Conservation (phyloP, 2,329 filamentous ascomycete species). For the Hymenoscyphus occultus region DNA sequence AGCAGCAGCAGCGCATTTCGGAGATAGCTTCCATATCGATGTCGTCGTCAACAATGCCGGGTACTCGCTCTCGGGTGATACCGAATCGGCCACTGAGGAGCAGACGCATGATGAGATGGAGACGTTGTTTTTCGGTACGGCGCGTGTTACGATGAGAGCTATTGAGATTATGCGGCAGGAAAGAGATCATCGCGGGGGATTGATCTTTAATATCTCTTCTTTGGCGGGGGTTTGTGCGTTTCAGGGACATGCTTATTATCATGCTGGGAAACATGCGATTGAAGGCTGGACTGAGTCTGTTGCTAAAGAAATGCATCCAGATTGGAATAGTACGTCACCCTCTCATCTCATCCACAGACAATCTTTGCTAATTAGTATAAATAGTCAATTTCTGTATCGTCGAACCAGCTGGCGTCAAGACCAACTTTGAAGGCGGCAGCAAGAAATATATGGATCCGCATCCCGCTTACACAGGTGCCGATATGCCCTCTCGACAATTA, state of each 20-base stretch:
- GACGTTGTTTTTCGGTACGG: constrained; percentile 45
- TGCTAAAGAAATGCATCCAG: constrained; percentile 37
- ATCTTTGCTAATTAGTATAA: constrained; percentile 32
- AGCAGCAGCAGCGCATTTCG: constrained; percentile 37
- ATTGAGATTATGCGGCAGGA: constrained; percentile 41
- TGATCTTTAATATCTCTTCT: constrained; percentile 43
- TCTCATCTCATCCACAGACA: constrained; percentile 9
- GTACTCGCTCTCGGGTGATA: constrained; percentile 51
- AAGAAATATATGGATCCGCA: constrained; percentile 28
- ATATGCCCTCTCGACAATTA: constrained; percentile 36
- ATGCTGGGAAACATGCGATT: constrained; percentile 43
- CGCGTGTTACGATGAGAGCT: constrained; percentile 39
- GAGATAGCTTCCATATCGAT: constrained; percentile 54
- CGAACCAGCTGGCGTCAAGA: constrained; percentile 43
- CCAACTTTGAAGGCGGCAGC: constrained; percentile 41
- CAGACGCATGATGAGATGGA: constrained; percentile 40
- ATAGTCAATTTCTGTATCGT: constrained; percentile 42
- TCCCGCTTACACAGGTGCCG: constrained; percentile 28
- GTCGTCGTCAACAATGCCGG: constrained; percentile 61
- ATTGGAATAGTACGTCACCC: constrained; percentile 38
- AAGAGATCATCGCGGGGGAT: constrained; percentile 36
- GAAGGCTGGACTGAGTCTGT: constrained; percentile 41
- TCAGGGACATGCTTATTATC: constrained; percentile 41
- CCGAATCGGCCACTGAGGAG: constrained; percentile 44
- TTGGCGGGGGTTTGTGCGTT: constrained; percentile 39